Evolutionary conservation across 2,329 filamentous ascomycete genomes (phyloP).

Genomic region (Colletotrichum orbiculare): DNA sequence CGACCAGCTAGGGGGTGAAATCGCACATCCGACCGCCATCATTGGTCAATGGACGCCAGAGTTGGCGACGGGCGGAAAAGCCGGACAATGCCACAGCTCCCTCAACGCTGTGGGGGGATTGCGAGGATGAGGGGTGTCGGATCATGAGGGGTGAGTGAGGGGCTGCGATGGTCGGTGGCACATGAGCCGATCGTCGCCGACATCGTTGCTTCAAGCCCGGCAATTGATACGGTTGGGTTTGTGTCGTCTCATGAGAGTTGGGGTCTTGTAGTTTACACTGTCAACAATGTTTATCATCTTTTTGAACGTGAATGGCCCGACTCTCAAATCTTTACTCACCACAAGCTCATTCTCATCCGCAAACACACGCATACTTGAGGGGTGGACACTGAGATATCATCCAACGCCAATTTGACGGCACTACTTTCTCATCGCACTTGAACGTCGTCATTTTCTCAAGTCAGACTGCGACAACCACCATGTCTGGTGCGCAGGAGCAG

Average conservation of each 20-base stretch:
- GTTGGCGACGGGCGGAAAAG: constrained; percentile 14
- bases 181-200: constrained; percentile 26
- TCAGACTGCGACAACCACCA: not conserved
- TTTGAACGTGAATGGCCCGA: not conserved
- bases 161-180: constrained; percentile 21
- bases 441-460: not conserved
- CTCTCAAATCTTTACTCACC: not conserved
- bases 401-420: not conserved
- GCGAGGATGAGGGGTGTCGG: constrained; percentile 19
- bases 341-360: not conserved
- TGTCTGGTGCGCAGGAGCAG: constrained; percentile 8
- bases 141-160: constrained; percentile 20
- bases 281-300: not conserved
- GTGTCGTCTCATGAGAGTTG: not conserved
- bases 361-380: too few relatives aligned
- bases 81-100: constrained; percentile 6
- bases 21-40: not conserved
- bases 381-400: too few relatives aligned
- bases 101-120: constrained; percentile 1
- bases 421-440: not conserved
- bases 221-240: constrained; percentile 6
- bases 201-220: not conserved
- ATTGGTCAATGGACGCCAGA: not conserved
- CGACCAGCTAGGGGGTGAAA: not conserved
- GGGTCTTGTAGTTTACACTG: not conserved